Percentiles rank a stretch among this genome's conserved stretches.
Evolutionary conservation across 1,284 basidiomycete species (phyloP).

Genomic region (Irpex sp.): DNA sequence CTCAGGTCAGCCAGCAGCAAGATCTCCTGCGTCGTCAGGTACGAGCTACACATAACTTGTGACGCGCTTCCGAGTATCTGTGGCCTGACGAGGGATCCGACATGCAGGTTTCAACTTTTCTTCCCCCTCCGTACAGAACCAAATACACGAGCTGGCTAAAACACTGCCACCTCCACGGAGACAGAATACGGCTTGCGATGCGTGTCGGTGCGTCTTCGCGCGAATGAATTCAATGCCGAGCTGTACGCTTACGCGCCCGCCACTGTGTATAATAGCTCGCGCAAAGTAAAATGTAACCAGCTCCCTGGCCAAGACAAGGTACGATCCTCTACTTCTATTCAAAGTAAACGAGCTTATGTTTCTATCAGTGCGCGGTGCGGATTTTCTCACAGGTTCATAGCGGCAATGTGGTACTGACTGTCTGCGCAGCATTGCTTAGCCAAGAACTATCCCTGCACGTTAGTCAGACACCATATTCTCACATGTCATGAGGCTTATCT

Average conservation of each 20-base stretch:
- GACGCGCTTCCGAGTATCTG: not conserved
- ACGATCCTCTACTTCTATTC: not conserved
- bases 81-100: slow-evolving; percentile 16
- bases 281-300: slow-evolving; percentile 82
- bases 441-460: slow-evolving; percentile 86
- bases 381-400: not conserved
- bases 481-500: slow-evolving; percentile 21
- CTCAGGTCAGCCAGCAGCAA: slow-evolving; percentile 2
- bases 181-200: slow-evolving; percentile 90
- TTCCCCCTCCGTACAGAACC: slow-evolving; percentile 63
- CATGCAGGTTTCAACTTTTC: slow-evolving; percentile 54
- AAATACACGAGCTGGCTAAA: slow-evolving; percentile 74
- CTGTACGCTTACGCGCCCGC: slow-evolving; percentile 7
- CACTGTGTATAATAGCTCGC: slow-evolving; percentile 44
- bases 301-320: slow-evolving; percentile 77
- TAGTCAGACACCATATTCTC: slow-evolving; percentile 26
- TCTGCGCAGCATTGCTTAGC: slow-evolving; percentile 64
- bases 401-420: not conserved
- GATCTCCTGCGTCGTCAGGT: slow-evolving; percentile 5
- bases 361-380: slow-evolving; percentile 51
- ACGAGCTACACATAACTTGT: not conserved
- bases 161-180: slow-evolving; percentile 73
- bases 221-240: not conserved
- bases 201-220: slow-evolving; percentile 58
- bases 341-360: slow-evolving; percentile 3